Conservation (phyloP, 2,329 filamentous ascomycete genomes). For the Xylogone sp. region DNA sequence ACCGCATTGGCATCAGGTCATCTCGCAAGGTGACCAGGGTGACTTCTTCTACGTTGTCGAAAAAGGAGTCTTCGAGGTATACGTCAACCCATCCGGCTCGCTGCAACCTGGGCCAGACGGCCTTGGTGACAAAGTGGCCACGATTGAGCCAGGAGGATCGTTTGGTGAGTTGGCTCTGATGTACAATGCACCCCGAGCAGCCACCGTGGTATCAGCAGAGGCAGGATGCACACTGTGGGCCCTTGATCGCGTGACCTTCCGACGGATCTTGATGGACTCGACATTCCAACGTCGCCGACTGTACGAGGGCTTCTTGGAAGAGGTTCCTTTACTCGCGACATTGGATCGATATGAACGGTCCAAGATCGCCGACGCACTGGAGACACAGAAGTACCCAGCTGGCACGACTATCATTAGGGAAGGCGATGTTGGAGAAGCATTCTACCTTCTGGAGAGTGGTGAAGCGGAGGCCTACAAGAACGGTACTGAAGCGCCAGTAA, state of each 20-base stretch:
- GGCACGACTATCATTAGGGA: constrained; percentile 85
- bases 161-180: constrained; percentile 97
- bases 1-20: constrained; percentile 61
- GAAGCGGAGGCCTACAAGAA: constrained; percentile 83
- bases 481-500: constrained; percentile 66
- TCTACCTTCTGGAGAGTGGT: constrained; percentile 86
- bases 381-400: constrained; percentile 79
- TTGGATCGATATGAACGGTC: constrained; percentile 90
- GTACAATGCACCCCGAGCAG: constrained; percentile 96
- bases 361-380: constrained; percentile 95
- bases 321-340: constrained; percentile 79
- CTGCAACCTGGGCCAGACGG: constrained; percentile 79
- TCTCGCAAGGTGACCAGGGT: constrained; percentile 90
- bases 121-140: constrained; percentile 76
- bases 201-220: constrained; percentile 84
- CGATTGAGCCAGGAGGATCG: constrained; percentile 81
- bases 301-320: constrained; percentile 95
- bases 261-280: constrained; percentile 96
- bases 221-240: constrained; percentile 82
- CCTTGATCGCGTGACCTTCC: constrained; percentile 92
- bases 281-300: constrained; percentile 93
- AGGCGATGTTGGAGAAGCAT: constrained; percentile 86
- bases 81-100: constrained; percentile 75
- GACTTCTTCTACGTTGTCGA: constrained; percentile 99
- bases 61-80: constrained; percentile 83